These are phyloP conservation scores for Fulvia fulva DNA, from an alignment of 2,329 filamentous ascomycete species.

Conservation along the genomic window DNA sequence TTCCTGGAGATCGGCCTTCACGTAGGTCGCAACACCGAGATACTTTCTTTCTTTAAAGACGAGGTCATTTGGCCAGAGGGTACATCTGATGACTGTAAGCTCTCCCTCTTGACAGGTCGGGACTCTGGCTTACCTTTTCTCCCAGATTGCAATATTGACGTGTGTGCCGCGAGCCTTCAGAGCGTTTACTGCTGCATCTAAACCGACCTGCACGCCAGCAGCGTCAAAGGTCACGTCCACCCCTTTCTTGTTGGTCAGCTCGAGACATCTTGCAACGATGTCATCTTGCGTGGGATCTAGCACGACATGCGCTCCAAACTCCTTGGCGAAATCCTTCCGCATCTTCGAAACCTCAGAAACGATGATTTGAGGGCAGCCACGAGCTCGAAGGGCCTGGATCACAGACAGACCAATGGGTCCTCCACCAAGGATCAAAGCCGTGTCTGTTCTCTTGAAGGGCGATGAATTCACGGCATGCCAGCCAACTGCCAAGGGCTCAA, in stretches of 20 bases:
- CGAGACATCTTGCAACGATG: slow-evolving; percentile 41
- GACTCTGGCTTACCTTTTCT: slow-evolving; percentile 37
- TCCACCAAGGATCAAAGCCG: slow-evolving; percentile 49
- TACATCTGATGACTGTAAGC: slow-evolving; percentile 28
- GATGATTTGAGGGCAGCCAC: slow-evolving; percentile 48
- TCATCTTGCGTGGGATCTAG: slow-evolving; percentile 50
- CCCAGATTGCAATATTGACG: slow-evolving; percentile 56
- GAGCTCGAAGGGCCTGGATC: slow-evolving; percentile 44
- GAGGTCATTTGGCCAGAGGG: slow-evolving; percentile 48
- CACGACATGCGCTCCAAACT: slow-evolving; percentile 46
- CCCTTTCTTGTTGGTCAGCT: slow-evolving; percentile 44
- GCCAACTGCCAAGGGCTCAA: slow-evolving; percentile 53
- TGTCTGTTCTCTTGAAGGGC: slow-evolving; percentile 45
- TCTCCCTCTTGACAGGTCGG: not conserved
- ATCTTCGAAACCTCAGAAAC: slow-evolving; percentile 49
- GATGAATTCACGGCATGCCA: slow-evolving; percentile 54
- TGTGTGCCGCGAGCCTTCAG: slow-evolving; percentile 49
- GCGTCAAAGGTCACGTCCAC: slow-evolving; percentile 52
- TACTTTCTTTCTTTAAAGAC: slow-evolving; percentile 53
- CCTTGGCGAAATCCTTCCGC: slow-evolving; percentile 47
- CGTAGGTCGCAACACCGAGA: slow-evolving; percentile 51
- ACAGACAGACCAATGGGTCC: slow-evolving; percentile 53
- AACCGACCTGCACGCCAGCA: slow-evolving; percentile 50
- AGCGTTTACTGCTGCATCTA: slow-evolving; percentile 48
- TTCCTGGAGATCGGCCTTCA: slow-evolving; percentile 48